Percentiles rank a stretch among this genome's conserved stretches.
phyloP scores from a whole-genome alignment of 345 rosid species.

The Eucalyptus marginata region DNA sequence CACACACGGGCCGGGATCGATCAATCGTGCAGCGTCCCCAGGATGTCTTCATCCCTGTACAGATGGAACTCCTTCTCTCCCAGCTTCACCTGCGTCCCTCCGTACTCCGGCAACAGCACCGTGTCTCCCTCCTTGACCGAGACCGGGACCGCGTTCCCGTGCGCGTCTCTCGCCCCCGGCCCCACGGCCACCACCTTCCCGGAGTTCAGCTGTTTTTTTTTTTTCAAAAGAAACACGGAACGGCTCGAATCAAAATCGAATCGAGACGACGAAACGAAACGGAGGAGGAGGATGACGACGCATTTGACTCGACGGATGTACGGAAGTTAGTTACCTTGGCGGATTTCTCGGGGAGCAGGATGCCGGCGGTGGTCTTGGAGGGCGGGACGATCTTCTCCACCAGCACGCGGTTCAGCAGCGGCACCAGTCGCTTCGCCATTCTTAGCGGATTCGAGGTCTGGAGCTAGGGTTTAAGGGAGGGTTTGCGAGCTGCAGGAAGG shows the following conservation, averaged over 20 bases:
- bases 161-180: conserved; percentile 47
- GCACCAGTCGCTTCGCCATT: conserved; percentile 82
- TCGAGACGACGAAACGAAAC: background rate
- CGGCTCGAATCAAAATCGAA: background rate
- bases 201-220: conserved; percentile 49
- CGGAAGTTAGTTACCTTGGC: conserved; percentile 21
- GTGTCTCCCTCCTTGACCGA: conserved; percentile 80
- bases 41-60: conserved; percentile 71
- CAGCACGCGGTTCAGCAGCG: conserved; percentile 58
- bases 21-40: conserved; percentile 68
- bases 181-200: conserved; percentile 76
- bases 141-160: conserved; percentile 52
- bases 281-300: background rate
- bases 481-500: background rate
- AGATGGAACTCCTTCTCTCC: conserved; percentile 71
- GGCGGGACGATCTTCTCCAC: conserved; percentile 77
- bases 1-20: background rate
- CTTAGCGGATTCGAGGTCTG: background rate
- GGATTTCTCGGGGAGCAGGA: conserved; percentile 73
- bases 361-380: conserved; percentile 65
- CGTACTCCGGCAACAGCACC: conserved; percentile 79
- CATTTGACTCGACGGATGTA: background rate
- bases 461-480: background rate
- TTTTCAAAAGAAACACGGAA: background rate
- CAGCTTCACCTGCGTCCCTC: conserved; percentile 71